Conservation (phyloP, 1,284 basidiomycete species). For the Malassezia psittaci region DNA sequence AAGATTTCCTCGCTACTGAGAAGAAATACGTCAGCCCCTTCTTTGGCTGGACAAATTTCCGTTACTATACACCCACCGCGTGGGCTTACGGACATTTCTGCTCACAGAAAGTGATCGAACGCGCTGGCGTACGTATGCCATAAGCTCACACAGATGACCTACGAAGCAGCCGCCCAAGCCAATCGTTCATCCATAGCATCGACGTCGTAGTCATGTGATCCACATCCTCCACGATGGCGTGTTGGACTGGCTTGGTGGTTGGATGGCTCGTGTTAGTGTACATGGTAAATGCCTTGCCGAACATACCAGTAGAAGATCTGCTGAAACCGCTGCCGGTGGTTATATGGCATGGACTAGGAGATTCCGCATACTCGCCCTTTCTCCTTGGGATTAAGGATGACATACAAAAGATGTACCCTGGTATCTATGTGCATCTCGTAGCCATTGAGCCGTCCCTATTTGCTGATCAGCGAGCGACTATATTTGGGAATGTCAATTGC, state of each 20-base stretch:
- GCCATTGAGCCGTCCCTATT: conserved; percentile 46
- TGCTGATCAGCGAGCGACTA: conserved; percentile 65
- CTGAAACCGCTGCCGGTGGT: conserved; percentile 53
- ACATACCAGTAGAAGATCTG: background rate
- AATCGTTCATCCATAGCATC: background rate
- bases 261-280: background rate
- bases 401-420: conserved; percentile 64
- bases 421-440: conserved; percentile 75
- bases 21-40: conserved; percentile 1
- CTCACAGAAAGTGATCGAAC: conserved; percentile 5
- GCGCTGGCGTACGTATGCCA: conserved; percentile 7
- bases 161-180: too few relatives aligned
- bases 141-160: conserved; percentile 1
- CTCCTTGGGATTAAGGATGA: conserved; percentile 59
- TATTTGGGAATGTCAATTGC: conserved; percentile 66
- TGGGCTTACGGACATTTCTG: conserved; percentile 7
- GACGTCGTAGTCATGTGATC: conserved; percentile 1
- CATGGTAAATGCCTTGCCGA: background rate
- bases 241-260: too few relatives aligned
- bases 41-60: conserved; percentile 4
- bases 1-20: conserved; percentile 4
- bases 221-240: background rate
- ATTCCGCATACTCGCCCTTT: conserved; percentile 51
- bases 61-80: conserved; percentile 13
- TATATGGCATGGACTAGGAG: conserved; percentile 88